A percentile compares a stretch with the other conserved stretches of the same genome.
phyloP scores from a whole-genome alignment of 192 early-diverging fungal species.

The Entomortierella chlamydospora region DNA sequence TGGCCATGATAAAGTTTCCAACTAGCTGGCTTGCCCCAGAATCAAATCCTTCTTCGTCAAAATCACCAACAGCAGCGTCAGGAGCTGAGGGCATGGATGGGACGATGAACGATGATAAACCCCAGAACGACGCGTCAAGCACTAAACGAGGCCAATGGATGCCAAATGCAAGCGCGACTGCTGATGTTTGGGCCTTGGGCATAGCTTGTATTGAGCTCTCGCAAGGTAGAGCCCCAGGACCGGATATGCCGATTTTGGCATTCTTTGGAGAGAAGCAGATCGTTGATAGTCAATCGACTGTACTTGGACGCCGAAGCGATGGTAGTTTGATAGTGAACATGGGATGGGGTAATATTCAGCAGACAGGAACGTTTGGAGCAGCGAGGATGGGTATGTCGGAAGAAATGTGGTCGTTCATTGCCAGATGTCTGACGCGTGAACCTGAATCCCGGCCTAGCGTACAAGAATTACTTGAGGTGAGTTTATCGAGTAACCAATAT shows the following conservation, averaged over 20 bases:
- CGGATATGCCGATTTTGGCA: conserved; percentile 35
- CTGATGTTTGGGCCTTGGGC: conserved; percentile 43
- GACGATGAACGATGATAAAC: neutral
- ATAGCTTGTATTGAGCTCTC: conserved; percentile 50
- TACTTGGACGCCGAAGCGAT: neutral
- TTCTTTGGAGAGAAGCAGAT: conserved; percentile 16
- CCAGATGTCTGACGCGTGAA: conserved; percentile 35
- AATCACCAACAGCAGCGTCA: neutral
- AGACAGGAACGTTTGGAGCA: neutral
- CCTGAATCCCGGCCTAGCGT: conserved; percentile 34
- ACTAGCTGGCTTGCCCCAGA: conserved; percentile 50
- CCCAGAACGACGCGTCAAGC: neutral
- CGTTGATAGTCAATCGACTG: neutral
- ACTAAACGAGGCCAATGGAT: neutral
- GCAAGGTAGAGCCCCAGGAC: conserved; percentile 36
- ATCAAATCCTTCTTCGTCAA: conserved; percentile 6
- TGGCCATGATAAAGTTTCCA: conserved; percentile 47
- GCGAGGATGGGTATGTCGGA: conserved; percentile 42
- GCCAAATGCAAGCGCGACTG: conserved; percentile 26
- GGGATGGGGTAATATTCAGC: conserved; percentile 1
- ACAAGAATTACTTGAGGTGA: conserved; percentile 33
- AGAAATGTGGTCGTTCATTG: conserved; percentile 43
- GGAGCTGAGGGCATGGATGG: neutral
- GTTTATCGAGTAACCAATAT: neutral
- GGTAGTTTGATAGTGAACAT: neutral